phyloP scores from a whole-genome alignment of 371 early-diverging fungal species.

The Syncephalastrum monosporum region DNA sequence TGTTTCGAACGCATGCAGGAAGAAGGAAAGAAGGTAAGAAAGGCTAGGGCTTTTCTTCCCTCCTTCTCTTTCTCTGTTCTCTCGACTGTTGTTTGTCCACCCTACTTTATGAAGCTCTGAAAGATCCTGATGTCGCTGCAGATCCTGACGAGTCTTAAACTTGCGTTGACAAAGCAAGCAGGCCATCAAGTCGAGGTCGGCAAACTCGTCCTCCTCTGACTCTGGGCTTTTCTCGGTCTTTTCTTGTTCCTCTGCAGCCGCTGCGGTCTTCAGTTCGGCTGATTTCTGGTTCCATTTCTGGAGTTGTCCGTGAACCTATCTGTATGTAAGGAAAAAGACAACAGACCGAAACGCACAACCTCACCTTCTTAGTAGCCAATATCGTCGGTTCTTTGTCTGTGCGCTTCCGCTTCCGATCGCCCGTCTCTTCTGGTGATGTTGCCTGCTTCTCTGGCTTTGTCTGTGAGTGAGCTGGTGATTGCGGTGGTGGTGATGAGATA shows the following conservation, averaged over 20 bases:
- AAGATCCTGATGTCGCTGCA: constrained; percentile 57
- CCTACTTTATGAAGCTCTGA: constrained; percentile 71
- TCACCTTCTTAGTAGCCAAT: constrained; percentile 39
- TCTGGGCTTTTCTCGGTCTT: constrained; percentile 12
- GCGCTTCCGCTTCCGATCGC: constrained; percentile 43
- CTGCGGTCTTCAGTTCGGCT: constrained; percentile 33
- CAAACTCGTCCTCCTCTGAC: constrained; percentile 29
- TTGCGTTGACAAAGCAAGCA: constrained; percentile 73
- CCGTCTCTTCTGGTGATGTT: constrained; percentile 4
- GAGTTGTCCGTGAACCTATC: constrained; percentile 53
- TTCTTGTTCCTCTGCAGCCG: constrained; percentile 8
- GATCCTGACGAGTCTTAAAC: constrained; percentile 55
- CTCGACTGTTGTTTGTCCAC: neutral
- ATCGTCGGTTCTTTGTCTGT: constrained; percentile 22
- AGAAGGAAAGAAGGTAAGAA: neutral
- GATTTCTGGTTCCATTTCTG: constrained; percentile 52
- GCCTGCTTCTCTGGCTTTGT: neutral
- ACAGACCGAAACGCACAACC: neutral
- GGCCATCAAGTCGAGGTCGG: constrained; percentile 49
- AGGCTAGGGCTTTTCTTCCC: neutral
- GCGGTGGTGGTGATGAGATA: neutral
- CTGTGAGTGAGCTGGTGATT: neutral
- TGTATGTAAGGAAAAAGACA: neutral
- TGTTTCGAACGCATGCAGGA: neutral
- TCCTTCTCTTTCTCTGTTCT: neutral